Conservation (phyloP, 2,329 filamentous ascomycete species). For the Penicillium sp. region DNA sequence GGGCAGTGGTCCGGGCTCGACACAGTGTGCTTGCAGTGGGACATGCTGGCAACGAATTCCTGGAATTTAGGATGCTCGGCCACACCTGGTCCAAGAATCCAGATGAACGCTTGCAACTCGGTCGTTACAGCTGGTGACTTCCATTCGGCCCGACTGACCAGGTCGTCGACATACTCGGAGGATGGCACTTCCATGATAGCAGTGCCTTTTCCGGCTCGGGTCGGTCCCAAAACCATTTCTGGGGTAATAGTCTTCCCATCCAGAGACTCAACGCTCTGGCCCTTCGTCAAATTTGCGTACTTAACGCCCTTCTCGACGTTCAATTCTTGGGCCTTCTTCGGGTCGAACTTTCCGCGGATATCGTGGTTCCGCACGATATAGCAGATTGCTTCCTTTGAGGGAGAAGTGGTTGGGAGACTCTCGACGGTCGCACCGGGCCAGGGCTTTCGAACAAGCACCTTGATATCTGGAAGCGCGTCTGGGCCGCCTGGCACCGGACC, state of each 20-base stretch:
- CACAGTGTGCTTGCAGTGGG: constrained; percentile 69
- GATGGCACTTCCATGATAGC: constrained; percentile 78
- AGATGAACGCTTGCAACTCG: constrained; percentile 68
- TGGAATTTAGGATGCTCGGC: constrained; percentile 61
- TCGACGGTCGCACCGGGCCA: constrained; percentile 71
- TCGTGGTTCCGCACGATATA: constrained; percentile 80
- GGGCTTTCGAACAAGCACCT: constrained; percentile 69
- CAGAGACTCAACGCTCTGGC: constrained; percentile 60
- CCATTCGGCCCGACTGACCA: constrained; percentile 74
- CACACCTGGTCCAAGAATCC: constrained; percentile 74
- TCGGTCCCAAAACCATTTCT: constrained; percentile 76
- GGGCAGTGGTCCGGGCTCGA: constrained; percentile 71
- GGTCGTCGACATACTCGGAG: constrained; percentile 63
- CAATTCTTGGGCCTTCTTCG: constrained; percentile 60
- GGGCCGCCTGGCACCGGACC: constrained; percentile 62
- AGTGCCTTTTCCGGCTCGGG: constrained; percentile 67
- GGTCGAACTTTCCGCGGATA: constrained; percentile 76
- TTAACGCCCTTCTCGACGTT: constrained; percentile 61
- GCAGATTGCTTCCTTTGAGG: constrained; percentile 68
- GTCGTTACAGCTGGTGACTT: constrained; percentile 61
- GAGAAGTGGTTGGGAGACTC: constrained; percentile 65
- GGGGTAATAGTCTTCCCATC: constrained; percentile 72
- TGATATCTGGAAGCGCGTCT: constrained; percentile 59
- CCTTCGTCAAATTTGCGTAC: constrained; percentile 61
- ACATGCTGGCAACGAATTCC: constrained; percentile 65